These are phyloP conservation scores for Globisporangium radiosum DNA, from an alignment of 352 stramenopile genomes.

Conservation along the genomic window DNA sequence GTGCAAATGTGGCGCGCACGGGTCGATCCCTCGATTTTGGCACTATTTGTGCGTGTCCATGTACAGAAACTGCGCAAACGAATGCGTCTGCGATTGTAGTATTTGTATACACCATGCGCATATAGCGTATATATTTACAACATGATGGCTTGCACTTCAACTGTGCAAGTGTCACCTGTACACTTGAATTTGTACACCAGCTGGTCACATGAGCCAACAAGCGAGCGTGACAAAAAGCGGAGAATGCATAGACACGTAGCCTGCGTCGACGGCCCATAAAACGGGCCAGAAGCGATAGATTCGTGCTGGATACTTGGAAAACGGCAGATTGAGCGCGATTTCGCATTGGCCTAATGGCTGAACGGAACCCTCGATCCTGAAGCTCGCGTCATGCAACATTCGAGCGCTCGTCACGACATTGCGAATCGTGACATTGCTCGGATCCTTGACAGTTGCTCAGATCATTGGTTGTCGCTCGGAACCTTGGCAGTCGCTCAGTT, in stretches of 20 bases:
- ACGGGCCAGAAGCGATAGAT: too few relatives aligned
- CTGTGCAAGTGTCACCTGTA: neutral
- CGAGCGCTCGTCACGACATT: too few relatives aligned
- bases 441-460: too few relatives aligned
- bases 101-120: neutral
- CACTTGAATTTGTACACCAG: neutral
- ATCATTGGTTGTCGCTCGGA: too few relatives aligned
- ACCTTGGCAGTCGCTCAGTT: too few relatives aligned
- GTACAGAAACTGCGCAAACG: neutral
- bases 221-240: neutral
- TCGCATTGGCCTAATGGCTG: too few relatives aligned
- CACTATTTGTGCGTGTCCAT: neutral
- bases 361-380: too few relatives aligned
- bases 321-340: too few relatives aligned
- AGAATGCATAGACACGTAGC: conserved; percentile 6
- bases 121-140: neutral
- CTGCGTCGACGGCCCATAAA: neutral
- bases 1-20: neutral
- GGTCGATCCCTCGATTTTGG: neutral
- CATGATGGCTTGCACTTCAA: too few relatives aligned
- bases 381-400: too few relatives aligned
- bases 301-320: too few relatives aligned
- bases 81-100: neutral
- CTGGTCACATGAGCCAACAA: neutral
- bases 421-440: too few relatives aligned